These are phyloP conservation scores for Citrus cavaleriei DNA, from an alignment of 345 rosid species.

Conservation along the genomic window DNA sequence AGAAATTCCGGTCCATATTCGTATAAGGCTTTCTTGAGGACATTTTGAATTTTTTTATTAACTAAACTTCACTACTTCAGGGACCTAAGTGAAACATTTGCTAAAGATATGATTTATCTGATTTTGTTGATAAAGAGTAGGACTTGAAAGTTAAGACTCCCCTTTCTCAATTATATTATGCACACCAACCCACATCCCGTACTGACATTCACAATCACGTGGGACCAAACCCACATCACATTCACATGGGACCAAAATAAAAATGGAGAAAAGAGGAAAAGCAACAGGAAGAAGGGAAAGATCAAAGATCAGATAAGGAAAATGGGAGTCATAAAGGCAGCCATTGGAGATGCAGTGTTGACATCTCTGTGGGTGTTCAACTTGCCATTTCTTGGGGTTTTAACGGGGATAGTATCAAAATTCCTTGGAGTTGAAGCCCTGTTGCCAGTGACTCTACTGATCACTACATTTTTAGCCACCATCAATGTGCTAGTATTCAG, in stretches of 20 bases:
- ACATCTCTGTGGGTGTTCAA: constrained; percentile 45
- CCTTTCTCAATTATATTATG: not conserved
- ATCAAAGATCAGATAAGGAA: not conserved
- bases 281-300: not conserved
- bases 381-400: constrained; percentile 27
- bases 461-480: constrained; percentile 27
- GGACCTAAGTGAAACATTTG: not conserved
- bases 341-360: constrained; percentile 40
- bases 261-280: not conserved
- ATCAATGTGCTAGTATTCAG: constrained; percentile 24
- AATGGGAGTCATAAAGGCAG: constrained; percentile 35
- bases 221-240: not conserved
- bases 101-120: not conserved
- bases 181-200: too few relatives aligned
- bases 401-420: constrained; percentile 18
- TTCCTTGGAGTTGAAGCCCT: constrained; percentile 22
- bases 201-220: not conserved
- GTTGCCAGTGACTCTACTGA: constrained; percentile 15
- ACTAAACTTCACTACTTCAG: not conserved
- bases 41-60: too few relatives aligned
- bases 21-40: too few relatives aligned
- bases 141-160: not conserved
- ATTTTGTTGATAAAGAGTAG: not conserved
- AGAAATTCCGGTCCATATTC: too few relatives aligned
- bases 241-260: not conserved